phyloP scores from a whole-genome alignment of 495 filamentous ascomycete genomes.

The Penicillium desertorum region DNA sequence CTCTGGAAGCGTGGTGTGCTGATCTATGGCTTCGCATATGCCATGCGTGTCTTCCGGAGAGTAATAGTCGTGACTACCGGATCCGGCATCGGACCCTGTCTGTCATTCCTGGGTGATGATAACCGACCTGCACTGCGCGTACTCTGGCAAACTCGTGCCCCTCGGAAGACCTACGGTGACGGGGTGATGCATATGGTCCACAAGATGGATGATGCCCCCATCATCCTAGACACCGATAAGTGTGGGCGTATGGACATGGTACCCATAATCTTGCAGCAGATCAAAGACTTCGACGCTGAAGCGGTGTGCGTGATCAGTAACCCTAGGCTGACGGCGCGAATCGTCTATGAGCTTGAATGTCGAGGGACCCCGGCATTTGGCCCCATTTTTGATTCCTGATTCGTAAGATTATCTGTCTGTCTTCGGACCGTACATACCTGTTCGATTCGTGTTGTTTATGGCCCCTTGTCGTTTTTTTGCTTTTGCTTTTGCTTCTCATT shows the following conservation, averaged over 20 bases:
- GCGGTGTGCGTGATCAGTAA: conserved; percentile 78
- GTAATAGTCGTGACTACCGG: conserved; percentile 80
- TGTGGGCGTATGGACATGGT: conserved; percentile 54
- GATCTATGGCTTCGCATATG: conserved; percentile 69
- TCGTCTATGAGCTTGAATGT: conserved; percentile 72
- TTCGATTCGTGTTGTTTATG: conserved; percentile 8
- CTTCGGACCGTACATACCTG: not conserved
- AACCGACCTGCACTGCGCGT: conserved; percentile 54
- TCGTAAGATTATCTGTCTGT: conserved; percentile 6
- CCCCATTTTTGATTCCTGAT: conserved; percentile 76
- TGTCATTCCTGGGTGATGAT: conserved; percentile 50
- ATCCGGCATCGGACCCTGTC: conserved; percentile 71
- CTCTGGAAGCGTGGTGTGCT: conserved; percentile 50
- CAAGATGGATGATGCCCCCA: conserved; percentile 51
- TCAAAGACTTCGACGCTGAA: conserved; percentile 60
- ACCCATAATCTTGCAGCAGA: conserved; percentile 56
- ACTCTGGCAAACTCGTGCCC: conserved; percentile 58
- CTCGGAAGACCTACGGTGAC: conserved; percentile 54
- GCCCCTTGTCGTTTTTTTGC: not conserved
- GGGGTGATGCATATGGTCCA: conserved; percentile 51
- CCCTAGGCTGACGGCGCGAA: conserved; percentile 64
- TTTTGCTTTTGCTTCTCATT: not conserved
- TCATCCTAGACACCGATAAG: conserved; percentile 55
- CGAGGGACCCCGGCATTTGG: conserved; percentile 72
- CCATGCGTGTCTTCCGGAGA: conserved; percentile 65